phyloP scores from a whole-genome alignment of 2,329 filamentous ascomycete species.

The Beauveria sp. region DNA sequence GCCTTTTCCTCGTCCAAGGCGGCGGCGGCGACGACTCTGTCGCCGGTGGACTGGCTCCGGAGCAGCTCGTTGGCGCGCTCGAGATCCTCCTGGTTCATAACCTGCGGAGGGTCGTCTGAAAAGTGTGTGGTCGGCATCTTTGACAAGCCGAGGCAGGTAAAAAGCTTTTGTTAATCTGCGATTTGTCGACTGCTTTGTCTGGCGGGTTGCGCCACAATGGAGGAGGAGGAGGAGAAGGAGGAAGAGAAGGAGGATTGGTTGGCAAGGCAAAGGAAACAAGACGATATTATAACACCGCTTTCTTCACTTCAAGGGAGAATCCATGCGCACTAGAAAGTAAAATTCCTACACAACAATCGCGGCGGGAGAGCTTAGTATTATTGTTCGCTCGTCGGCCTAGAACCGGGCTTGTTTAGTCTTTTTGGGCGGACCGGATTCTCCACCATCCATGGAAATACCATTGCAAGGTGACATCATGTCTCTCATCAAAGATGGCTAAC shows the following conservation, averaged over 20 bases:
- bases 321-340: not conserved
- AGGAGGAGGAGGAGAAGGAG: too few species aligned
- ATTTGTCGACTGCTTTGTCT: too few species aligned
- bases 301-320: not conserved
- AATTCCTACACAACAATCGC: not conserved
- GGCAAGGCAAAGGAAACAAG: too few species aligned
- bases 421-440: not conserved
- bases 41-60: constrained; percentile 17
- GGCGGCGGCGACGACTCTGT: not conserved
- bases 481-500: constrained; percentile 5
- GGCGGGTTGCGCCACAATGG: not conserved
- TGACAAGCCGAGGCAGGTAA: not conserved
- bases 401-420: not conserved
- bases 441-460: not conserved
- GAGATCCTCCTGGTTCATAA: constrained; percentile 29
- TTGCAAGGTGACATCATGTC: constrained; percentile 10
- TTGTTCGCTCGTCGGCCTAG: not conserved
- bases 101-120: constrained; percentile 29
- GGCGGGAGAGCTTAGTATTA: not conserved
- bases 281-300: too few species aligned
- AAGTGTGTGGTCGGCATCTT: constrained; percentile 21
- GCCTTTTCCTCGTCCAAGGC: constrained; percentile 2
- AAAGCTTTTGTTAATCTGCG: too few species aligned
- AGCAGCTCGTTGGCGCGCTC: constrained; percentile 30
- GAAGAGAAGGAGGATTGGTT: too few species aligned